These are phyloP conservation scores for Barnettozyma siamensis DNA, from an alignment of 805 yeast genomes.

Conservation along the genomic window DNA sequence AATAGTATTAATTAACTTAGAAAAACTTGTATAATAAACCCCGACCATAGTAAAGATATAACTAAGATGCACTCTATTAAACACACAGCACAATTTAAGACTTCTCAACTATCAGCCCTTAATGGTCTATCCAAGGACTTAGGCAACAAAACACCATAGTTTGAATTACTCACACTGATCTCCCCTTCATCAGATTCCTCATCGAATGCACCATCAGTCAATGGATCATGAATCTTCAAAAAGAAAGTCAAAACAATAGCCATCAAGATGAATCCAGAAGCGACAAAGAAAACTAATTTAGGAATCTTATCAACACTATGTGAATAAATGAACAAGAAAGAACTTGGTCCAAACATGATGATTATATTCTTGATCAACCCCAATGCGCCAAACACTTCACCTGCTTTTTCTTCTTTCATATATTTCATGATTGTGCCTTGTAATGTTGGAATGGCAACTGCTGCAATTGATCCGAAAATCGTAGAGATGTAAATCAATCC, in stretches of 20 bases:
- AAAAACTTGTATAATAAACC: too few species aligned
- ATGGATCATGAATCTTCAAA: conserved; percentile 12
- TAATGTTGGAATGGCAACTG: conserved; percentile 50
- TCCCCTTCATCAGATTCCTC: not conserved
- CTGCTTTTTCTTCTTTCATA: conserved; percentile 51
- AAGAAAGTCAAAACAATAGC: not conserved
- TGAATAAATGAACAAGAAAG: conserved; percentile 43
- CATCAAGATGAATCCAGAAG: conserved; percentile 10
- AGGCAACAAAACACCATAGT: not conserved
- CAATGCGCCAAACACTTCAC: conserved; percentile 70
- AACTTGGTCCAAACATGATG: conserved; percentile 43
- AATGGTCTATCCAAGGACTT: not conserved
- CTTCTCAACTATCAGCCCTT: not conserved
- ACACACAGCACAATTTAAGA: too few species aligned
- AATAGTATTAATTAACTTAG: too few species aligned
- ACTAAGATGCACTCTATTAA: too few species aligned
- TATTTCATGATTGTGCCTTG: conserved; percentile 58
- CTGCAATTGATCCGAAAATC: conserved; percentile 40
- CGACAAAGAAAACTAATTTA: conserved; percentile 29
- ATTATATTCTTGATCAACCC: conserved; percentile 51
- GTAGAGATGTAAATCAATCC: conserved; percentile 29
- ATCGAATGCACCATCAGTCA: not conserved
- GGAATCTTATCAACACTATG: conserved; percentile 36
- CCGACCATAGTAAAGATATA: too few species aligned
- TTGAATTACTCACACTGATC: not conserved